These are phyloP conservation scores for Stagonosporopsis cucurbitacearum DNA, from an alignment of 2,329 filamentous ascomycete genomes.

Conservation along the genomic window DNA sequence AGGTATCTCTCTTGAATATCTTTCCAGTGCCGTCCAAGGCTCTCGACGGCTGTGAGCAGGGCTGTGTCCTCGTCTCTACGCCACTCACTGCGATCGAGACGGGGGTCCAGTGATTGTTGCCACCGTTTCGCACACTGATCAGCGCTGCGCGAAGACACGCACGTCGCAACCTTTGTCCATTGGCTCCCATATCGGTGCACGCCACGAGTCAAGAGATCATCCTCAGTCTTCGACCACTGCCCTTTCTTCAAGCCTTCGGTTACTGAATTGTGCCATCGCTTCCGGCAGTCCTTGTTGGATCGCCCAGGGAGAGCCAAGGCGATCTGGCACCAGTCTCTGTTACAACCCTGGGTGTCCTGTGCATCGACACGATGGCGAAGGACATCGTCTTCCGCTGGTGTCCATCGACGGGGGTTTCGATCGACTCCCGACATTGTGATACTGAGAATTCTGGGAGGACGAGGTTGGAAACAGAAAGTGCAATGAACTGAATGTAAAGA, in stretches of 20 bases:
- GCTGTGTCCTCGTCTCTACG: constrained; percentile 43
- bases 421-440: background rate
- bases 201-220: constrained; percentile 41
- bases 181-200: constrained; percentile 49
- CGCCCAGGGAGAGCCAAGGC: constrained; percentile 48
- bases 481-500: background rate
- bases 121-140: constrained; percentile 57
- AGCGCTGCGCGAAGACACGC: constrained; percentile 49
- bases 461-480: background rate
- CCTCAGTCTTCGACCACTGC: constrained; percentile 49
- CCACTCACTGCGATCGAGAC: constrained; percentile 51
- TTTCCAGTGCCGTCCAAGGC: constrained; percentile 49
- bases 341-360: constrained; percentile 19
- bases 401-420: constrained; percentile 24
- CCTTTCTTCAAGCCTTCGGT: constrained; percentile 51
- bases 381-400: constrained; percentile 31
- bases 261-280: constrained; percentile 52
- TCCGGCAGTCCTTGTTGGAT: constrained; percentile 55
- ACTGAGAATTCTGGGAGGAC: background rate
- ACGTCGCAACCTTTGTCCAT: constrained; percentile 53
- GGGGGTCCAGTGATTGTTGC: constrained; percentile 54
- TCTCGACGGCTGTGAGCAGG: constrained; percentile 13
- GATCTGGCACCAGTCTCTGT: constrained; percentile 42
- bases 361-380: constrained; percentile 35
- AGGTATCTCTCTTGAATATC: constrained; percentile 46